These are phyloP conservation scores for Erythrobasidium hasegawianum DNA, from an alignment of 1,284 basidiomycete species.

Conservation along the genomic window DNA sequence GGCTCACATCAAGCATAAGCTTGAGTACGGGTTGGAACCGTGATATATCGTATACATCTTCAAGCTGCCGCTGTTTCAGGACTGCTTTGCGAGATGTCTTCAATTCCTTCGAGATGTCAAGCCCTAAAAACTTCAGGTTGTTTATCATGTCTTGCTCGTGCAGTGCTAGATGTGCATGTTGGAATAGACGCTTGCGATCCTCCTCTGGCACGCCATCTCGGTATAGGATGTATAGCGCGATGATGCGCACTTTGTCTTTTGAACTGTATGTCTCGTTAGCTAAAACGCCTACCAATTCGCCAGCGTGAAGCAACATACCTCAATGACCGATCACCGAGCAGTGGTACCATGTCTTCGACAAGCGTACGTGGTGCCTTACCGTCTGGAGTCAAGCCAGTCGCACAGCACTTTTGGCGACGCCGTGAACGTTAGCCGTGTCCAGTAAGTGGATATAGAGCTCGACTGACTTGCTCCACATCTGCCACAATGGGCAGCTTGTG, in stretches of 20 bases:
- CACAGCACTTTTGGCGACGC: too few species aligned
- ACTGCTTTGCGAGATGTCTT: conserved; percentile 20
- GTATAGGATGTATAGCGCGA: conserved; percentile 91
- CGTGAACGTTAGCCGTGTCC: too few species aligned
- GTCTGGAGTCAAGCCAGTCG: conserved; percentile 81
- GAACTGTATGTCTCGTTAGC: too few species aligned
- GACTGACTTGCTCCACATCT: conserved; percentile 83
- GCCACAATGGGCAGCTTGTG: conserved; percentile 81
- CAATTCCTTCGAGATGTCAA: conserved; percentile 72
- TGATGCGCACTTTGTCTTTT: conserved; percentile 89
- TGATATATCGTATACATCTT: conserved; percentile 93
- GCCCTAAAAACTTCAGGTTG: conserved; percentile 76
- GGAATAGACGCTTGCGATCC: conserved; percentile 87
- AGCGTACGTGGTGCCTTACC: conserved; percentile 86
- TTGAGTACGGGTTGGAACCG: conserved; percentile 84
- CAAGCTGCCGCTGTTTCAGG: conserved; percentile 65
- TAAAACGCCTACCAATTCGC: too few species aligned
- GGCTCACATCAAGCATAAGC: conserved; percentile 72
- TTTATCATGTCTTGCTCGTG: conserved; percentile 94
- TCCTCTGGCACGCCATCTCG: conserved; percentile 97
- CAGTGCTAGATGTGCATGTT: conserved; percentile 85
- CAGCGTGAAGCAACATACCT: conserved; percentile 59
- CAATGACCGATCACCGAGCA: conserved; percentile 80
- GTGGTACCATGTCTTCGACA: conserved; percentile 97
- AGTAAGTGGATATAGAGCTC: too few species aligned